Evolutionary conservation across 768 basidiomycete genomes (phyloP), one percentile per base, ranked within the genome.

Genomic region (Infundibulicybe gibba): DNA sequence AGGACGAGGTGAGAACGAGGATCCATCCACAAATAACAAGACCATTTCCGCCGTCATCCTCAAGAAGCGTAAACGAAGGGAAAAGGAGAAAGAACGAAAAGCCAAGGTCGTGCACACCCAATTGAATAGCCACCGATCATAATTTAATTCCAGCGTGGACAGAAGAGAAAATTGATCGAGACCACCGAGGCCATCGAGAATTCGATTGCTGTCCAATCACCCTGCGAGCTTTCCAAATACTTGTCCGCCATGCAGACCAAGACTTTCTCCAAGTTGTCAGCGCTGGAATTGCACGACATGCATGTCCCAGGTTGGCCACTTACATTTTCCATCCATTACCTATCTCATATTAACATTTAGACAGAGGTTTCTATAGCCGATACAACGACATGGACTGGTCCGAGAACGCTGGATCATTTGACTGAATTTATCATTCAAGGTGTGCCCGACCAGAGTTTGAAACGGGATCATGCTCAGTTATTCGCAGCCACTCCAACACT

Each of bases 211-310:
- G 68, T 73, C 16, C 80, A 83, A 61, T 61, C 83, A 8, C 77
- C 87, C 5, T 59, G 65, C 34, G 64, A 71, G 45, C 66, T 90
- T n/a, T 74, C 78, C 10, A 75, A 80, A 30, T 87, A 87, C 59
- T 58, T 94, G 15, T 67, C 77, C 8, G 60, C 75, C 19, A 73
- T 84, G 67, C 90, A 92, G 60, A 73, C 74, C 41, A 88, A 83
- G 56, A 75, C 80, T 3, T 87, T 85, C 56, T 71, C 82, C 2
- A 76, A 85, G 41, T 66, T 87, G 56, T 87, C 86, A 6, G 68
- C 69, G 11, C 72, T 98, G 49, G 94, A 98, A 68, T 74, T 94
- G 32, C 77, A 80, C 11, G 93, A 95, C 55, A 69, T 85, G 39
- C 72, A 70, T 43, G 85, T 97, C 63, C 87, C 86, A 58, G 81